Evolutionary conservation across 2,329 filamentous ascomycete genomes (phyloP), one percentile per base, ranked within the genome.

Genomic region (Teratosphaeria pseudoeucalypti): DNA sequence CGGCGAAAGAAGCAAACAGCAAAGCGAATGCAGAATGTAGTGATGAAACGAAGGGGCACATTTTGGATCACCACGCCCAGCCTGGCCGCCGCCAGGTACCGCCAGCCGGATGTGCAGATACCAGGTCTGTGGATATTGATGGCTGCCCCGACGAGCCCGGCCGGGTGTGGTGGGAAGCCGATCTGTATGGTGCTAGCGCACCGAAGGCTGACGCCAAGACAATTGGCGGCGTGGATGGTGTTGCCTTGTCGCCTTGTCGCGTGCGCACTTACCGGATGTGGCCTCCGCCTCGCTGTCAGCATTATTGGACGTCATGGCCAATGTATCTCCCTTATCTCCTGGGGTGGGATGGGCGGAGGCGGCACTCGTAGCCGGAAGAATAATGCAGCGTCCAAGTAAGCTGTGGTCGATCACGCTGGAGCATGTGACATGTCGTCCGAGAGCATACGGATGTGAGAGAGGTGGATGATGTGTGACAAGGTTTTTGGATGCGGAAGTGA

Each of bases 11-110:
- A 16, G 34, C 53, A 37, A 54, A 32, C 4, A 54, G 53, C 27
- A 54, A 32, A 2, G 53, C 53, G 23, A 54, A 19, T 26, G 70
- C 43, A 9, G 43, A 49, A 23, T 49, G 43, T 26, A n/a, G 19
- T 49, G 43, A 49, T 10, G 19, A 23, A 49, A 49, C 43, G 43
- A 49, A 23, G 16, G 43, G 19, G 2, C 23, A 49, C 43, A 49
- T 49, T 49, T 49, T 49, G 43, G 9, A 10, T 7, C 14, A n/a
- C 43, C 43, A 47, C 43, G 16, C 43, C 7, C 16, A n/a, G 43
- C 43, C 43, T 47, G 43, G n/a, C 5, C 19, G 43, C 43, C 43
- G 43, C 43, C 23, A 23, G 43, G n/a, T 16, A 49, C 19, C 19
- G 19, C 43, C 43, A 49, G 43, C 43, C 9, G n/a, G 19, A 49